Evolutionary conservation across 768 basidiomycete genomes (phyloP).

Genomic region (Pleurotus pulmonarius): DNA sequence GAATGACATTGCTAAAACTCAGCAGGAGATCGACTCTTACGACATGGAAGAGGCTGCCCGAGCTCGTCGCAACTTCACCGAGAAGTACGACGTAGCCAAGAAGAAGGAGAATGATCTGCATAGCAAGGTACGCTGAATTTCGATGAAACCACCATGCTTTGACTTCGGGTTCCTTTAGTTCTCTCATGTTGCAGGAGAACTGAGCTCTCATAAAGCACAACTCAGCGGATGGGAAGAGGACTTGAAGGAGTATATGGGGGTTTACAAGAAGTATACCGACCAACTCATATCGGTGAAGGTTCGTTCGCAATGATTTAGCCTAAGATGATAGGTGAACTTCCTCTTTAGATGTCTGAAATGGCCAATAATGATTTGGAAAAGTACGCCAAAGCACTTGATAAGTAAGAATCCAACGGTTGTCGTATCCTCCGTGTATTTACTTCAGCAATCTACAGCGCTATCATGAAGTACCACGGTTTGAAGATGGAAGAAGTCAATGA

Average conservation of each 20-base stretch:
- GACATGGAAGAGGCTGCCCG: slow-evolving; percentile 87
- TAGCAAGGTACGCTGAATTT: slow-evolving; percentile 44
- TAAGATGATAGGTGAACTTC: background rate
- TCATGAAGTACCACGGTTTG: slow-evolving; percentile 95
- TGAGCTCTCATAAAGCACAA: slow-evolving; percentile 69
- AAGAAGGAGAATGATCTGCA: slow-evolving; percentile 70
- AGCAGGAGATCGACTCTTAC: slow-evolving; percentile 66
- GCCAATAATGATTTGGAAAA: slow-evolving; percentile 97
- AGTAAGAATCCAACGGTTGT: slow-evolving; percentile 45
- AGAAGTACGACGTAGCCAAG: slow-evolving; percentile 70
- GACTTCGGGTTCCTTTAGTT: slow-evolving; percentile 38
- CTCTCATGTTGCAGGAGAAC: slow-evolving; percentile 79
- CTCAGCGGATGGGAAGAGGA: slow-evolving; percentile 65
- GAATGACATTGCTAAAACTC: slow-evolving; percentile 60
- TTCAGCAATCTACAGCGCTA: slow-evolving; percentile 62
- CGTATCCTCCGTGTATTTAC: background rate
- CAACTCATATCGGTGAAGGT: slow-evolving; percentile 96
- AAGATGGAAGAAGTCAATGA: slow-evolving; percentile 99
- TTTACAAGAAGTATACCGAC: slow-evolving; percentile 81
- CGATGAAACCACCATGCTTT: background rate
- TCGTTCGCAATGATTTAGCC: slow-evolving; percentile 10
- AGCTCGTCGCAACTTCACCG: slow-evolving; percentile 81
- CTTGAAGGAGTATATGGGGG: slow-evolving; percentile 81
- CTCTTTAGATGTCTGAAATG: slow-evolving; percentile 89
- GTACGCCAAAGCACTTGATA: slow-evolving; percentile 95